phyloP scores from a whole-genome alignment of 306 rosid genomes.

The Albizia julibrissin region DNA sequence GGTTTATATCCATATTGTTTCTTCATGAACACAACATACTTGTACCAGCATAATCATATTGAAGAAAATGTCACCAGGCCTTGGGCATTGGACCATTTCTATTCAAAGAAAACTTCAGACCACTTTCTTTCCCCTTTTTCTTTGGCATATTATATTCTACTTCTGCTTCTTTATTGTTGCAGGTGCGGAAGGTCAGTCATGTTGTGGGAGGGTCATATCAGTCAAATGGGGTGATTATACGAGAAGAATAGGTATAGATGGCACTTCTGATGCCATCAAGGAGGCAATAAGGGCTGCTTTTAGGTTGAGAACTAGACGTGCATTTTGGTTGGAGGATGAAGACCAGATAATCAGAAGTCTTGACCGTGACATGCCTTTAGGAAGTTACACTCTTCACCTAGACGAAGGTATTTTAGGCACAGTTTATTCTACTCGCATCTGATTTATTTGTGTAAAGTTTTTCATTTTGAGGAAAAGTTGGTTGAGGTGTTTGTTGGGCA shows the following conservation, averaged over 20 bases:
- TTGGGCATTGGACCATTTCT: not conserved
- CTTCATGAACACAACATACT: constrained; percentile 10
- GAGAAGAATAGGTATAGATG: constrained; percentile 89
- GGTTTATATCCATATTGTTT: not conserved
- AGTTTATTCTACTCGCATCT: constrained; percentile 20
- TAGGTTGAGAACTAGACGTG: constrained; percentile 86
- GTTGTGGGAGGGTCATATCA: constrained; percentile 86
- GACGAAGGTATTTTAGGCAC: constrained; percentile 71
- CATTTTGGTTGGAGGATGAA: constrained; percentile 98
- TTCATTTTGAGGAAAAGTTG: not conserved
- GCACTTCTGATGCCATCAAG: constrained; percentile 86
- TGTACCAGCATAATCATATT: not conserved
- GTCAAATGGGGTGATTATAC: constrained; percentile 94
- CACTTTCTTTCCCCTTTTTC: not conserved
- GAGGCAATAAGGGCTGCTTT: constrained; percentile 91
- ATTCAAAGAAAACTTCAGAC: not conserved
- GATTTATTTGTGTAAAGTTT: constrained; percentile 9
- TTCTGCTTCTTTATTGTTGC: constrained; percentile 24
- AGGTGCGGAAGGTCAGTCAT: constrained; percentile 84
- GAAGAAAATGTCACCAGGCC: not conserved
- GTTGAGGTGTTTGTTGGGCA: not conserved
- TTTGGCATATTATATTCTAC: constrained; percentile 24
- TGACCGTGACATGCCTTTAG: constrained; percentile 95
- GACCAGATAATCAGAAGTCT: constrained; percentile 86
- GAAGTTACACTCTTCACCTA: constrained; percentile 89